Evolutionary conservation across 768 basidiomycete genomes (phyloP).

Genomic region (Suillus variegatus): DNA sequence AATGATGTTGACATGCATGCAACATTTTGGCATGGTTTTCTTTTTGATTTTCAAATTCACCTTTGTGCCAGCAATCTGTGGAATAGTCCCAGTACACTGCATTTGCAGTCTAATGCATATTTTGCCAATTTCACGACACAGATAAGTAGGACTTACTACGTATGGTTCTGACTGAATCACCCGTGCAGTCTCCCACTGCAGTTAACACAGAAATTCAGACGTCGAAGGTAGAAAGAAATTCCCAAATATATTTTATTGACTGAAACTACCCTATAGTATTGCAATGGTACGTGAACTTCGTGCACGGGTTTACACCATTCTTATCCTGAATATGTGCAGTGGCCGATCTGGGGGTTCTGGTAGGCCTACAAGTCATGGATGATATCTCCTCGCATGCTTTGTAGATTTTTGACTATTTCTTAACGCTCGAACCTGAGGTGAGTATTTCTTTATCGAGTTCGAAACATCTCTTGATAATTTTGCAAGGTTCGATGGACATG

Average conservation of each 20-base stretch:
- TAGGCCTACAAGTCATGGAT: not conserved
- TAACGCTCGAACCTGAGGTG: not conserved
- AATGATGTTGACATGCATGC: no score
- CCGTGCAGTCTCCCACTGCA: not conserved
- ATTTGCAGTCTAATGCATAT: no score
- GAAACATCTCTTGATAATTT: not conserved
- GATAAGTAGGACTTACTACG: no score
- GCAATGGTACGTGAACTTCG: not conserved
- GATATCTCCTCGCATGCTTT: not conserved
- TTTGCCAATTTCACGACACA: no score
- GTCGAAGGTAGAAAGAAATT: not conserved
- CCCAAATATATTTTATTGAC: not conserved
- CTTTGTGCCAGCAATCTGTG: no score
- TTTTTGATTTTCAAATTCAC: no score
- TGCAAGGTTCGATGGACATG: constrained; percentile 7
- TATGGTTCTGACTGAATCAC: no score
- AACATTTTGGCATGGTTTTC: no score
- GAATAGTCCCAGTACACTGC: no score
- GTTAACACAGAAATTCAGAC: not conserved
- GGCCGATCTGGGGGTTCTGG: not conserved
- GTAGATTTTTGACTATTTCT: not conserved
- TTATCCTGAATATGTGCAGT: not conserved
- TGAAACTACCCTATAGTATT: not conserved
- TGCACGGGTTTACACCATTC: not conserved
- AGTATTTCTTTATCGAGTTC: not conserved